Conservation (phyloP, 2,329 filamentous ascomycete species). For the Trichoderma pleuroti region DNA sequence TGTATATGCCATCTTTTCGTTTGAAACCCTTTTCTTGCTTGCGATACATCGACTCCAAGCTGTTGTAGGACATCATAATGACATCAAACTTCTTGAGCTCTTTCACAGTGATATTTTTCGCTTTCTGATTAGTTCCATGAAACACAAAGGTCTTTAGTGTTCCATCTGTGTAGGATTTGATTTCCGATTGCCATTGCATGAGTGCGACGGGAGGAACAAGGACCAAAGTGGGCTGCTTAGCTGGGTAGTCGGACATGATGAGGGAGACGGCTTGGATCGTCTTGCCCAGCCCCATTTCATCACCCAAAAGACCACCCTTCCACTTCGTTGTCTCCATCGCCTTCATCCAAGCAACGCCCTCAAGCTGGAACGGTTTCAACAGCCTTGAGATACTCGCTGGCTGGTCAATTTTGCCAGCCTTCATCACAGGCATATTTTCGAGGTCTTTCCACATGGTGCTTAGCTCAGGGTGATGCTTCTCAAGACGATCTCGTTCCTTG, state of each 20-base stretch:
- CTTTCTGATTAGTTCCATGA: slow-evolving; percentile 80
- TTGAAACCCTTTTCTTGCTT: slow-evolving; percentile 90
- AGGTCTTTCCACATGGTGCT: slow-evolving; percentile 81
- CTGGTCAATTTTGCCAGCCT: slow-evolving; percentile 42
- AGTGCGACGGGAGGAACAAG: slow-evolving; percentile 89
- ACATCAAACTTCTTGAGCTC: slow-evolving; percentile 83
- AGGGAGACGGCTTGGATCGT: slow-evolving; percentile 97
- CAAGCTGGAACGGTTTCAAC: slow-evolving; percentile 89
- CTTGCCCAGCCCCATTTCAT: slow-evolving; percentile 99
- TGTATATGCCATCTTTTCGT: slow-evolving; percentile 74
- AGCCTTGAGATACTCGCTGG: slow-evolving; percentile 75
- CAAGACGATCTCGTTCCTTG: slow-evolving; percentile 63
- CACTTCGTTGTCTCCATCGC: slow-evolving; percentile 82
- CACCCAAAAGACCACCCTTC: slow-evolving; percentile 85
- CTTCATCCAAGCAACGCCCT: slow-evolving; percentile 92
- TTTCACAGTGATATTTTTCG: slow-evolving; percentile 70
- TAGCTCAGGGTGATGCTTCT: slow-evolving; percentile 73
- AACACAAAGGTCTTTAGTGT: slow-evolving; percentile 87
- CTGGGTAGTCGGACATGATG: slow-evolving; percentile 96
- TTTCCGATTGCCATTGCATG: slow-evolving; percentile 91
- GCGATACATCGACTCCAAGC: slow-evolving; percentile 84
- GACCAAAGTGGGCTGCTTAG: slow-evolving; percentile 76
- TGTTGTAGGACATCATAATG: slow-evolving; percentile 95
- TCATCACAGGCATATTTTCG: slow-evolving; percentile 63
- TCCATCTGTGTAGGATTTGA: slow-evolving; percentile 77